phyloP scores from a whole-genome alignment of 2,329 filamentous ascomycete species.

The Polytolypa hystricis region DNA sequence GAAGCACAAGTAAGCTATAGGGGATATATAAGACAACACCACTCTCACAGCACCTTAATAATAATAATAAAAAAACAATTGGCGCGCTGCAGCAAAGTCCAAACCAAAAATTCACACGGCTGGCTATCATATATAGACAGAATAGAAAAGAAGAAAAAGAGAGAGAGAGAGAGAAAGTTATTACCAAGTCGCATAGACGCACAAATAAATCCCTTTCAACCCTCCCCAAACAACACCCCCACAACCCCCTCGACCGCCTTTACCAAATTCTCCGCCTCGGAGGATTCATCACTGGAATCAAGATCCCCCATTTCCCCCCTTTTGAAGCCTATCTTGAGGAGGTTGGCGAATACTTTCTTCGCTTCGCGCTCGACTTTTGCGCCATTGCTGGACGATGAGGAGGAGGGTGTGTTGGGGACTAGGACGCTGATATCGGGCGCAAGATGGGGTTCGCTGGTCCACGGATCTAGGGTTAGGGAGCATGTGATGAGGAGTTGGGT shows the following conservation, averaged over 20 bases:
- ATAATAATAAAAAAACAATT: no score
- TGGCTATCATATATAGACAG: no score
- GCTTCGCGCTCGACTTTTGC: slow-evolving; percentile 27
- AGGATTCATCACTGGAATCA: no score
- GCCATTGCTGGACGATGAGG: background rate
- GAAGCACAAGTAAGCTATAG: no score
- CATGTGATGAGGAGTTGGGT: slow-evolving; percentile 24
- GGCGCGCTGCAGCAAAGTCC: no score
- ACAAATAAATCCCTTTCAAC: slow-evolving; percentile 1
- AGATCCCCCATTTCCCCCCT: slow-evolving; percentile 9
- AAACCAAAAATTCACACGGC: no score
- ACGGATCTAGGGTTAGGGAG: slow-evolving; percentile 25
- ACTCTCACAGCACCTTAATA: no score
- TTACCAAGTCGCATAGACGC: background rate
- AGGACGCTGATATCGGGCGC: slow-evolving; percentile 26
- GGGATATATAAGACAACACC: no score
- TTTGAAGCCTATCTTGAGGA: slow-evolving; percentile 18
- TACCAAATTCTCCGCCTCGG: slow-evolving; percentile 21
- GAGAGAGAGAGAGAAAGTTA: background rate
- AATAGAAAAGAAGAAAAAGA: background rate
- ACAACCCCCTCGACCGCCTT: slow-evolving; percentile 26
- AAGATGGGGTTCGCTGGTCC: slow-evolving; percentile 31
- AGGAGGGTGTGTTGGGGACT: background rate
- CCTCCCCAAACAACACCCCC: slow-evolving; percentile 20
- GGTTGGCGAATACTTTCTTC: slow-evolving; percentile 27